Evolutionary conservation across 768 basidiomycete genomes (phyloP).

Genomic region (Pholiota conissans): DNA sequence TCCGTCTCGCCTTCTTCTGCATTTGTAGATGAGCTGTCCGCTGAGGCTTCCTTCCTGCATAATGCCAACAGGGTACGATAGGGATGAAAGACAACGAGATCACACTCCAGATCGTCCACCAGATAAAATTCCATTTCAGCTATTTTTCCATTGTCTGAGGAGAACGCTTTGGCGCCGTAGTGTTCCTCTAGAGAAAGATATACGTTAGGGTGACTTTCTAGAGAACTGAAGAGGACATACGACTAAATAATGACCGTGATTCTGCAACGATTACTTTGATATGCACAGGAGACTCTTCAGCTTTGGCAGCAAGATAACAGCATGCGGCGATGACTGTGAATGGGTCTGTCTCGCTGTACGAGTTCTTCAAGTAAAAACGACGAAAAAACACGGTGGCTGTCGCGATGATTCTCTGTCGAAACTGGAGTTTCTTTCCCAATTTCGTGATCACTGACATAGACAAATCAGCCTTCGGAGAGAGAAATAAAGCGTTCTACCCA

Average conservation of each 20-base stretch:
- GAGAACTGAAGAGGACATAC: constrained; percentile 39
- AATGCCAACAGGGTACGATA: constrained; percentile 86
- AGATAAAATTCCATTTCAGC: constrained; percentile 99
- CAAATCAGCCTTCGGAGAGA: not conserved
- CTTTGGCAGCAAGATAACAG: constrained; percentile 94
- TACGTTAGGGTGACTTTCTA: not conserved
- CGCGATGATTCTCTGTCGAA: constrained; percentile 90
- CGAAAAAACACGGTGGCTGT: constrained; percentile 95
- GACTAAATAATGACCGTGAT: constrained; percentile 73
- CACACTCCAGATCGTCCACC: constrained; percentile 94
- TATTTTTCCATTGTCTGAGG: constrained; percentile 84
- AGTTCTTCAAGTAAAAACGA: constrained; percentile 95
- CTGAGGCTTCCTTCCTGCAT: constrained; percentile 54
- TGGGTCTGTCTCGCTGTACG: constrained; percentile 94
- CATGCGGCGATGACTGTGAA: constrained; percentile 92
- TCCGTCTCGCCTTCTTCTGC: constrained; percentile 57
- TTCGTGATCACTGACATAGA: constrained; percentile 69
- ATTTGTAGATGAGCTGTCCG: constrained; percentile 25
- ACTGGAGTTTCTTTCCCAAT: constrained; percentile 77
- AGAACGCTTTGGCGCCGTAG: constrained; percentile 77
- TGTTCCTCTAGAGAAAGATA: constrained; percentile 48
- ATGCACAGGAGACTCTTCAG: constrained; percentile 93
- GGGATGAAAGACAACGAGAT: constrained; percentile 91
- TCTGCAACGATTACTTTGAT: constrained; percentile 92
- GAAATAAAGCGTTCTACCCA: constrained; percentile 34